phyloP scores from a whole-genome alignment of 176 grass and related monocot genomes.

The Hyparrhenia diplandra region DNA sequence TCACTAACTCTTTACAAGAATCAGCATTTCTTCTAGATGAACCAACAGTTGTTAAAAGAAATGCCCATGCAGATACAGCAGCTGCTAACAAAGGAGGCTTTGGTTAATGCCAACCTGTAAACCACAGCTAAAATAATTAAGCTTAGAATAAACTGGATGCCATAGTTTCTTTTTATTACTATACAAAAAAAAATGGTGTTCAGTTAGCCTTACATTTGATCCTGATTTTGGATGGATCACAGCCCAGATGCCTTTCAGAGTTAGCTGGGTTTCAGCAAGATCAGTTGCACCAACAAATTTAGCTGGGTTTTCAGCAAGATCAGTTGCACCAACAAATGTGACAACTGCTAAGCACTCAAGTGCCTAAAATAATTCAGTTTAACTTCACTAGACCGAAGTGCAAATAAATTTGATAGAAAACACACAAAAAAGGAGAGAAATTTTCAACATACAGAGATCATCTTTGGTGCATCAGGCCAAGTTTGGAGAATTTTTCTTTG shows the following conservation, averaged over 20 bases:
- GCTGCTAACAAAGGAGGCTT: too few species aligned
- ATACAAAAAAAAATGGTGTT: background rate
- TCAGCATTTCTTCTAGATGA: too few species aligned
- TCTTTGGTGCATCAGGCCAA: conserved; percentile 59
- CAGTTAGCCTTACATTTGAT: conserved; percentile 47
- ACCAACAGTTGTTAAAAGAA: too few species aligned
- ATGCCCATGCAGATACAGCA: too few species aligned
- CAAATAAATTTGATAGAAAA: background rate
- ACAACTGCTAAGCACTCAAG: conserved; percentile 71
- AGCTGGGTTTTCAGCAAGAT: too few species aligned
- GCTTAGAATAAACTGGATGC: background rate
- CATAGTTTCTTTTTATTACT: background rate
- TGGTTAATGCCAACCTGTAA: too few species aligned
- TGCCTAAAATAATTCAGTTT: conserved; percentile 35
- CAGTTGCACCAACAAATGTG: conserved; percentile 76
- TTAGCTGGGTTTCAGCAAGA: conserved; percentile 62
- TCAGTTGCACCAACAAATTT: conserved; percentile 80
- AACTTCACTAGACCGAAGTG: background rate
- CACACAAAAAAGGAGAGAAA: background rate
- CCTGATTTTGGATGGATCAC: conserved; percentile 88
- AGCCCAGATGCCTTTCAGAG: conserved; percentile 77
- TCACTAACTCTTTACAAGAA: too few species aligned
- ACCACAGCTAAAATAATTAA: background rate
- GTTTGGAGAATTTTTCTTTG: conserved; percentile 57
- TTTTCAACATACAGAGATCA: conserved; percentile 52